Percentiles rank a stretch among this genome's conserved stretches.
Evolutionary conservation across 805 yeast genomes (phyloP).

Genomic region (Candida orba): DNA sequence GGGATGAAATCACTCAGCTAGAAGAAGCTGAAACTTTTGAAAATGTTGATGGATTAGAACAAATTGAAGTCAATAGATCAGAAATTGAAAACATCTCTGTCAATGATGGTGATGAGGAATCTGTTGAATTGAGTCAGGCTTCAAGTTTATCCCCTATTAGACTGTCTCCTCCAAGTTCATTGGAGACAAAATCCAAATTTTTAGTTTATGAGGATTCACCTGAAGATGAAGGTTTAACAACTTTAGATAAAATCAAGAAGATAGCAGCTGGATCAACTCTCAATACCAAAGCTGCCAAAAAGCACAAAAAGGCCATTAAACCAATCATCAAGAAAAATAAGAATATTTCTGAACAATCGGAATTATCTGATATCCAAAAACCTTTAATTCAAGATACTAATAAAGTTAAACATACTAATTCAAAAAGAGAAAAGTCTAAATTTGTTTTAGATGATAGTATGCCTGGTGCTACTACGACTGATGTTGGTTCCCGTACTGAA

Average conservation of each 20-base stretch:
- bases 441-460: constrained; percentile 32
- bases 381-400: constrained; percentile 16
- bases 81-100: neutral
- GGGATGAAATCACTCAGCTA: constrained; percentile 3
- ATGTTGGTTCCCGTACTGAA: constrained; percentile 6
- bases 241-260: constrained; percentile 10
- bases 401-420: constrained; percentile 23
- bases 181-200: constrained; percentile 8
- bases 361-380: constrained; percentile 17
- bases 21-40: constrained; percentile 7
- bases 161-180: constrained; percentile 13
- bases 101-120: neutral
- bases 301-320: neutral
- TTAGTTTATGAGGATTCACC: constrained; percentile 20
- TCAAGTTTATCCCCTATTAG: constrained; percentile 20
- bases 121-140: constrained; percentile 12
- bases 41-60: constrained; percentile 7
- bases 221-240: constrained; percentile 3
- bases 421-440: constrained; percentile 24
- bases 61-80: constrained; percentile 6
- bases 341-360: neutral
- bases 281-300: neutral
- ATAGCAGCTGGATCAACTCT: constrained; percentile 14
- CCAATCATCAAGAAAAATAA: neutral
- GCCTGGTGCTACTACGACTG: constrained; percentile 19